Conservation (phyloP, 495 filamentous ascomycete genomes). For the Cairneyella variabilis region DNA sequence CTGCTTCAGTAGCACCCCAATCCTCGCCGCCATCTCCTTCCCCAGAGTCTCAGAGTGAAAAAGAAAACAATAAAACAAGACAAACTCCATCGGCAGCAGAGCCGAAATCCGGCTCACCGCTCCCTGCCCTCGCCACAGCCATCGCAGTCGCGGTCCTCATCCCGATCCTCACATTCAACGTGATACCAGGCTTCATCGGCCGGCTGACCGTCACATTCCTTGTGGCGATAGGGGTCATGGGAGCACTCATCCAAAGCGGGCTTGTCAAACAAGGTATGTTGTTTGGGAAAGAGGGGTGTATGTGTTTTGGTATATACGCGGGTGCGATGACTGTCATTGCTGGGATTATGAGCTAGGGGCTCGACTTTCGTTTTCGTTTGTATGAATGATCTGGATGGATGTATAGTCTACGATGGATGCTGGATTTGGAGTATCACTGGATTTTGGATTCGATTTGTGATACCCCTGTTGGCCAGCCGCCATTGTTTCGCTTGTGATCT, state of each 20-base stretch:
- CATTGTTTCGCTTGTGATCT: no score
- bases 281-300: slow-evolving; percentile 26
- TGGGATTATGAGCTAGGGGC: slow-evolving; percentile 27
- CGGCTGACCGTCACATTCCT: slow-evolving; percentile 47
- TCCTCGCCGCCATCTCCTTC: background rate
- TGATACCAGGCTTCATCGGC: slow-evolving; percentile 50
- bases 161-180: slow-evolving; percentile 55
- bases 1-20: background rate
- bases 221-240: slow-evolving; percentile 29
- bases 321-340: slow-evolving; percentile 41
- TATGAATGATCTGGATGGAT: no score
- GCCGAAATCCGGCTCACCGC: no score
- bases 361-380: no score
- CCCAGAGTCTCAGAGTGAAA: background rate
- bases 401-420: no score
- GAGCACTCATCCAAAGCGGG: slow-evolving; percentile 29
- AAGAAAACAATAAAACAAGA: background rate
- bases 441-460: no score
- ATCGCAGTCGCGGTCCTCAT: slow-evolving; percentile 52
- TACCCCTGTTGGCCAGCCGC: no score
- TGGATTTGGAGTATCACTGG: no score
- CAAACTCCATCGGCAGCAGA: no score
- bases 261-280: slow-evolving; percentile 22
- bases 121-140: slow-evolving; percentile 44
- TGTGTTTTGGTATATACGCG: slow-evolving; percentile 37